A percentile compares a stretch with the other conserved stretches of the same genome.
Evolutionary conservation across 2,329 filamentous ascomycete genomes (phyloP).

Genomic region (Pseudopithomyces chartarum): DNA sequence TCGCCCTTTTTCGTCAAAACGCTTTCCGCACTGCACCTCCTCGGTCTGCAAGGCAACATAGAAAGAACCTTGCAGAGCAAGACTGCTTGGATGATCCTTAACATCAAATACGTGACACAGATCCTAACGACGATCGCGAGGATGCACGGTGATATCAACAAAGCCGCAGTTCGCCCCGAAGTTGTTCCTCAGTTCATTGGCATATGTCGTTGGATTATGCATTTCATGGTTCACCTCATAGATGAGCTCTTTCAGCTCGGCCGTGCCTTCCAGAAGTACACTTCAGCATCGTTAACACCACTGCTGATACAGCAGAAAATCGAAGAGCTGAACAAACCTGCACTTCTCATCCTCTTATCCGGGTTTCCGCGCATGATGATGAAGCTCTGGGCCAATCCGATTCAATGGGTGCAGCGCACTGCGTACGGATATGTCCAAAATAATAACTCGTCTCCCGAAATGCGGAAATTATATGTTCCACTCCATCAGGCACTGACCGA

Average conservation of each 20-base stretch:
- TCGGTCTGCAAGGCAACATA: constrained; percentile 59
- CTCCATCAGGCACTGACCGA: constrained; percentile 37
- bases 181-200: constrained; percentile 57
- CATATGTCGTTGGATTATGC: constrained; percentile 78
- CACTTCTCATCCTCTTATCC: constrained; percentile 37
- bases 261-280: constrained; percentile 22
- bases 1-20: constrained; percentile 76
- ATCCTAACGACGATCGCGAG: constrained; percentile 63
- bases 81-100: constrained; percentile 74
- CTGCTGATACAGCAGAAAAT: constrained; percentile 31
- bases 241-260: constrained; percentile 53
- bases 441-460: constrained; percentile 46
- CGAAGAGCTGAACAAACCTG: constrained; percentile 40
- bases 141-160: constrained; percentile 56
- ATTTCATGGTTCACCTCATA: constrained; percentile 63
- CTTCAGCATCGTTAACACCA: constrained; percentile 49
- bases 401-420: constrained; percentile 36
- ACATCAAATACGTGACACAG: constrained; percentile 70
- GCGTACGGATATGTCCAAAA: constrained; percentile 36
- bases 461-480: constrained; percentile 52
- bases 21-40: constrained; percentile 76
- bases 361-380: constrained; percentile 45
- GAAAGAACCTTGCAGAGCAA: constrained; percentile 70
- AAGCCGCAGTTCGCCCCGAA: constrained; percentile 40
- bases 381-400: constrained; percentile 40